Percentiles rank a stretch among this genome's conserved stretches.
phyloP scores from a whole-genome alignment of 1,139 yeast species.

The Geotrichum cucujoidarum region DNA sequence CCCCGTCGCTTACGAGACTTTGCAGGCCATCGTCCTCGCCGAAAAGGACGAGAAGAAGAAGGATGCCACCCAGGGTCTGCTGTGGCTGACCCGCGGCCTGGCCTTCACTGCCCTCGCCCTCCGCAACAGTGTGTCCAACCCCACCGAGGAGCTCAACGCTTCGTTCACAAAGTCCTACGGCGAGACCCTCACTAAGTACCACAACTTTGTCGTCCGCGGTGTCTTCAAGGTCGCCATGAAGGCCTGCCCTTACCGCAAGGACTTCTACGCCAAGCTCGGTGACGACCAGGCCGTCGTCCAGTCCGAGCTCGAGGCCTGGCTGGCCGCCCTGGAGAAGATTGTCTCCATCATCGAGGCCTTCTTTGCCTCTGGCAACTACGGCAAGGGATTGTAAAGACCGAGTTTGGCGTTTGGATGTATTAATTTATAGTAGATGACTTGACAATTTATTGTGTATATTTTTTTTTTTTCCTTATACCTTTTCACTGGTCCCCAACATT shows the following conservation, averaged over 20 bases:
- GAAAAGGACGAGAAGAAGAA: constrained; percentile 63
- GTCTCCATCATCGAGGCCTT: constrained; percentile 71
- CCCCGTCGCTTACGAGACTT: constrained; percentile 59
- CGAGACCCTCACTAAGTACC: constrained; percentile 75
- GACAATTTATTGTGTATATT: too few relatives aligned
- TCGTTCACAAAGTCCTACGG: constrained; percentile 80
- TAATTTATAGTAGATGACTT: too few relatives aligned
- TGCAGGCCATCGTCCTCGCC: constrained; percentile 68
- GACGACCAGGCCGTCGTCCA: constrained; percentile 41
- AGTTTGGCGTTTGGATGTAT: too few relatives aligned
- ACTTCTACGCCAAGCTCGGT: constrained; percentile 77
- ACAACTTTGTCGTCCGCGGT: constrained; percentile 76
- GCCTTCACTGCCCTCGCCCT: constrained; percentile 86
- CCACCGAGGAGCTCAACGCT: constrained; percentile 62
- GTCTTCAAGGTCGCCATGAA: constrained; percentile 91
- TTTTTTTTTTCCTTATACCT: background rate
- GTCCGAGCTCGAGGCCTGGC: constrained; percentile 65
- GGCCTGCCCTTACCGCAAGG: constrained; percentile 90
- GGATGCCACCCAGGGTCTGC: constrained; percentile 84
- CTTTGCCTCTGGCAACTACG: constrained; percentile 75
- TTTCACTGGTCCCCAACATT: background rate
- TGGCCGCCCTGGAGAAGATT: constrained; percentile 67
- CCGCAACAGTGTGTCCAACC: constrained; percentile 63
- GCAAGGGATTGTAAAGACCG: constrained; percentile 65
- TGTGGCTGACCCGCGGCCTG: constrained; percentile 79